phyloP scores from a whole-genome alignment of 2,329 filamentous ascomycete species.

The Dactylonectria estremocensis region DNA sequence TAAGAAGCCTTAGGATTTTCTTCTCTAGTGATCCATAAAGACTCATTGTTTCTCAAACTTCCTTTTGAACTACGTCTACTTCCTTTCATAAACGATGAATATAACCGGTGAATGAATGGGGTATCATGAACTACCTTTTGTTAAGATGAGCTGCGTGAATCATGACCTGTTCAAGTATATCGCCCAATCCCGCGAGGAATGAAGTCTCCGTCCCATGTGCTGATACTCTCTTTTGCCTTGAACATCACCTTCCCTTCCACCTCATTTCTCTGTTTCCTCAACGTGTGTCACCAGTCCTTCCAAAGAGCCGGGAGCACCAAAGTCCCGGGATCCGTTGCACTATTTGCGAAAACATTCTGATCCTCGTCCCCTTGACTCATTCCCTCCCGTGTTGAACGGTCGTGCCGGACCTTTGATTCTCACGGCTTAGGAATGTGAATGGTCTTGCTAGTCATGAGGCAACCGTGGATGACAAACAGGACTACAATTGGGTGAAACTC shows the following conservation, averaged over 20 bases:
- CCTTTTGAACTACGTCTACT: background rate
- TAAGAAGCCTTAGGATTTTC: too few relatives aligned
- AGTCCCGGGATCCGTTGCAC: background rate
- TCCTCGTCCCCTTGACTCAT: background rate
- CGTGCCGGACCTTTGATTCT: conserved; percentile 32
- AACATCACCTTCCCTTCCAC: background rate
- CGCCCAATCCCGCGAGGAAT: conserved; percentile 30
- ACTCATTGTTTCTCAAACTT: too few relatives aligned
- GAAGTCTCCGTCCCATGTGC: conserved; percentile 23
- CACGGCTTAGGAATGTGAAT: conserved; percentile 94
- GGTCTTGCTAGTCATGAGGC: conserved; percentile 94
- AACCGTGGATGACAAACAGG: conserved; percentile 90
- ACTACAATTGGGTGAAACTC: conserved; percentile 89
- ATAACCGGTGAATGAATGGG: conserved; percentile 39
- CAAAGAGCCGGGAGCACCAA: background rate
- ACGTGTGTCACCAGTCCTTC: background rate
- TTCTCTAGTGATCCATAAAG: too few relatives aligned
- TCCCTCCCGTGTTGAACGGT: conserved; percentile 36
- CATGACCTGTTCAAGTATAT: conserved; percentile 41
- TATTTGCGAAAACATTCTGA: conserved; percentile 3
- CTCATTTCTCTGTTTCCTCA: conserved; percentile 2
- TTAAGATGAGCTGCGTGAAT: conserved; percentile 46
- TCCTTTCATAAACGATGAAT: background rate
- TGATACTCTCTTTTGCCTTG: conserved; percentile 4
- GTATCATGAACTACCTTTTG: conserved; percentile 48